phyloP scores from a whole-genome alignment of 2,329 filamentous ascomycete species.

The Aureobasidium subglaciale region DNA sequence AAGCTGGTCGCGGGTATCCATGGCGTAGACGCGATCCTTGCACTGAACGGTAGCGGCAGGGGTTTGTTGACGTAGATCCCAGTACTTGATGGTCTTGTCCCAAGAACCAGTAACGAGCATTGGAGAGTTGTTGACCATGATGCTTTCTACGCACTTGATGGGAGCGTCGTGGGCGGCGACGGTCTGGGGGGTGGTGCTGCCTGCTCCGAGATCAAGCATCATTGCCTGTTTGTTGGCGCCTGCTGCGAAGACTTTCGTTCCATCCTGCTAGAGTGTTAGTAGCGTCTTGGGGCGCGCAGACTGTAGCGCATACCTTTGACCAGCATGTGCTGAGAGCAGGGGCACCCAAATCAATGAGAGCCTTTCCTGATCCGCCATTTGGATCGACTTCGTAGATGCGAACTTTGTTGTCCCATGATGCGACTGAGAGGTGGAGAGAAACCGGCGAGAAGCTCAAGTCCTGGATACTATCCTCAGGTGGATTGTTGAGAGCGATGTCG shows the following conservation, averaged over 20 bases:
- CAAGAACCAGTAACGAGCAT: slow-evolving; percentile 90
- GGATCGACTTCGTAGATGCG: slow-evolving; percentile 87
- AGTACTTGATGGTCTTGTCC: slow-evolving; percentile 88
- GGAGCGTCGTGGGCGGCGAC: slow-evolving; percentile 80
- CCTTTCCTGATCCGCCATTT: slow-evolving; percentile 73
- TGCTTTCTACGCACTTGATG: slow-evolving; percentile 66
- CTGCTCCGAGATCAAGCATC: slow-evolving; percentile 70
- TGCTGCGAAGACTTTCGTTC: slow-evolving; percentile 76
- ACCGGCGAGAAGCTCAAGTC: slow-evolving; percentile 74
- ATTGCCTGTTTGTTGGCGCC: slow-evolving; percentile 88
- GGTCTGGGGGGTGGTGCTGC: slow-evolving; percentile 47
- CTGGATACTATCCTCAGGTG: slow-evolving; percentile 83
- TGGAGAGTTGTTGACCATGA: slow-evolving; percentile 54
- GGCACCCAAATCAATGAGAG: slow-evolving; percentile 75
- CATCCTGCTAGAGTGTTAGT: slow-evolving; percentile 55
- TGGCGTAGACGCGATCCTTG: slow-evolving; percentile 78
- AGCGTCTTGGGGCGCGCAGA: not conserved
- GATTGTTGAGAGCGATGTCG: slow-evolving; percentile 70
- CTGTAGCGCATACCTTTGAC: slow-evolving; percentile 61
- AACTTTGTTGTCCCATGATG: slow-evolving; percentile 97
- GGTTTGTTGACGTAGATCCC: slow-evolving; percentile 65
- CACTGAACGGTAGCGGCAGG: slow-evolving; percentile 59
- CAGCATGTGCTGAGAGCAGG: slow-evolving; percentile 82
- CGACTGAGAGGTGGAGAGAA: slow-evolving; percentile 75
- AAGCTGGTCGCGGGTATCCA: slow-evolving; percentile 81